Evolutionary conservation across 306 rosid genomes (phyloP), one percentile per base, ranked within the genome.

Genomic region (Alnus rubra): DNA sequence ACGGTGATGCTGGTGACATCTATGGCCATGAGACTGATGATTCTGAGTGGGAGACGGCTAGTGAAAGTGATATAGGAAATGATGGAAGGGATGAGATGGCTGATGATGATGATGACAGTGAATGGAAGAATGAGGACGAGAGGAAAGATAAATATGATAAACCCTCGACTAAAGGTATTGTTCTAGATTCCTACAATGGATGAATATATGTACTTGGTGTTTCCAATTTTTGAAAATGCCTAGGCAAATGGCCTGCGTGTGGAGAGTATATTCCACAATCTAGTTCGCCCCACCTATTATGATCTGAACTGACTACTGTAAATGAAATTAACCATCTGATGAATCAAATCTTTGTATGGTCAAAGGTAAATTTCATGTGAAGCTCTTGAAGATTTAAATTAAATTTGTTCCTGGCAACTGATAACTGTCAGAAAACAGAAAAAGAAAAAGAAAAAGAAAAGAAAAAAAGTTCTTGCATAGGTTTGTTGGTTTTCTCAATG

Each of bases 31-130:
- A 90, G 74, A 88, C 89, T 35, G 99, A 96, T 84, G 98, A 93
- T 83, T 96, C 99, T 4, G 99, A 96, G 81, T 96, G 99, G 99
- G 99, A 96, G 88, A 96, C 99, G 1, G 99, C 99, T 18, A 96
- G 99, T 80, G 99, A 96, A 87, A 96, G 99, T 49, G 99, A 96
- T 88, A 87, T 88, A 69, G 99, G 97, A 73, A 93, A 90, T 78
- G 98, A 91, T 84, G 95, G 97, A 81, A 88, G 91, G 80, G 91
- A 90, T 76, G 90, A 84, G 58, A 94, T 92, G 90, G 97, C 88
- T 0, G 92, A 91, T 44, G 88, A 86, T 7, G 98, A 90, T 1
- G 94, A 93, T 0, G 87, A 84, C 0, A 80, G 90, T 68, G 89
- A 91, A 76, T 92, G 98, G 98, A 92, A 92, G 86, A 82, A 91